Conservation (phyloP, 202 grass and related monocot genomes). For the Saccharum hybrid region DNA sequence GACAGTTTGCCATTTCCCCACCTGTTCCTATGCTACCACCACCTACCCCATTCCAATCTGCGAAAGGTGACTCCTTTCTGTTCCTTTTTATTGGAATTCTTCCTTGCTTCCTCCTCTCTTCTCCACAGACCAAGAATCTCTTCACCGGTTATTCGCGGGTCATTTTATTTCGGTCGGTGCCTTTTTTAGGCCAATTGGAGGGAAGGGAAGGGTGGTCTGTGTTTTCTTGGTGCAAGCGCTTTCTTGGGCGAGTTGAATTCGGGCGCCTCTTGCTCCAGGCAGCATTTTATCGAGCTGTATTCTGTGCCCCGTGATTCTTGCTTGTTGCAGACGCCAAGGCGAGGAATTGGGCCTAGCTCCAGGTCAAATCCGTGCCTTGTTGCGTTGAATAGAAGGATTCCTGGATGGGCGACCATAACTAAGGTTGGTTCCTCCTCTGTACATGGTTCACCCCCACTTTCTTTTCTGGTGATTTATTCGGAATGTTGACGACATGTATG, state of each 20-base stretch:
- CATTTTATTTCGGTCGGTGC: constrained; percentile 5
- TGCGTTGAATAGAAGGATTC: constrained; percentile 5
- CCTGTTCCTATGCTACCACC: constrained; percentile 21
- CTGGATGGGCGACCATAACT: constrained; percentile 9
- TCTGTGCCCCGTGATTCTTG: background rate
- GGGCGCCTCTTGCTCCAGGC: constrained; percentile 10
- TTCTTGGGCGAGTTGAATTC: constrained; percentile 11
- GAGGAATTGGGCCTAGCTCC: constrained; percentile 14
- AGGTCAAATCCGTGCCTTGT: constrained; percentile 27
- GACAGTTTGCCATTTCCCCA: constrained; percentile 8
- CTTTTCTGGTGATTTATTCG: background rate
- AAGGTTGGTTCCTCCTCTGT: background rate
- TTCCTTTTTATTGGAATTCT: background rate
- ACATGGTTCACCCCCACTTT: background rate
- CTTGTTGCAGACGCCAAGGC: constrained; percentile 7
- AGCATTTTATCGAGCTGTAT: background rate
- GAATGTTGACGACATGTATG: background rate
- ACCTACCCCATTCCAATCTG: constrained; percentile 17
- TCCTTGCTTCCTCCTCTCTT: background rate
- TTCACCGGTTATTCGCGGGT: constrained; percentile 12
- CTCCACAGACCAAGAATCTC: constrained; percentile 23
- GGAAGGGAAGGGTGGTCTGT: background rate
- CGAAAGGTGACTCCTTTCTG: background rate
- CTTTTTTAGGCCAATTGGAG: constrained; percentile 11
- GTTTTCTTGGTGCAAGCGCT: constrained; percentile 14